These are phyloP conservation scores for Leptographium wingfieldii DNA, from an alignment of 2,329 filamentous ascomycete species.

Conservation along the genomic window DNA sequence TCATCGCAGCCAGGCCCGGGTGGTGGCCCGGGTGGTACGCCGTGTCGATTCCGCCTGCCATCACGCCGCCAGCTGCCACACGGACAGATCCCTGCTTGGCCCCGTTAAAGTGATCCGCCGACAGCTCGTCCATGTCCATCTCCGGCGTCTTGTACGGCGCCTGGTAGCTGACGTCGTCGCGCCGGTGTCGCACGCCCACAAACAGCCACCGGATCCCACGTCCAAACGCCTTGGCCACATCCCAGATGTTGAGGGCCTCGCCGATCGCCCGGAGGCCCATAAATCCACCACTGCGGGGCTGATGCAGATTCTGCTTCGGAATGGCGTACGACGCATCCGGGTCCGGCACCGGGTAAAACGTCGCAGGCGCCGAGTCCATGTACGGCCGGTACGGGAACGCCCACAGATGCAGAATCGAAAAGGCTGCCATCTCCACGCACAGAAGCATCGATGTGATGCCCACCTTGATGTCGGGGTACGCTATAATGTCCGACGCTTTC, in stretches of 20 bases:
- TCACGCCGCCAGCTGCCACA: not conserved
- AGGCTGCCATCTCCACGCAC: conserved; percentile 75
- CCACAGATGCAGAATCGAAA: conserved; percentile 66
- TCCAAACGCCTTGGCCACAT: conserved; percentile 68
- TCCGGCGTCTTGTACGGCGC: conserved; percentile 14
- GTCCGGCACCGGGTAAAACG: conserved; percentile 35
- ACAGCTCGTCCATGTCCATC: conserved; percentile 25
- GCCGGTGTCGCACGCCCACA: conserved; percentile 53
- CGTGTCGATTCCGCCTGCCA: conserved; percentile 9
- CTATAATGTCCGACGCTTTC: conserved; percentile 45
- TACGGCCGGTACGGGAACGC: conserved; percentile 73
- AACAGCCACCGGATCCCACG: conserved; percentile 72
- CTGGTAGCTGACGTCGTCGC: conserved; percentile 37
- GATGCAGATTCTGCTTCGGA: conserved; percentile 29
- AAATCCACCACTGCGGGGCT: conserved; percentile 49
- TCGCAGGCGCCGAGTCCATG: conserved; percentile 26
- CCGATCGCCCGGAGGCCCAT: conserved; percentile 51
- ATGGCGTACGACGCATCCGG: conserved; percentile 26
- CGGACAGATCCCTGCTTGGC: not conserved
- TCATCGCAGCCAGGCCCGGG: conserved; percentile 7
- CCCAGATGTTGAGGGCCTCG: conserved; percentile 70
- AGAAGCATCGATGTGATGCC: conserved; percentile 68
- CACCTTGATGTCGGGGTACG: conserved; percentile 65
- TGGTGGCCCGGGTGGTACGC: conserved; percentile 8
- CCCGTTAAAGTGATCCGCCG: conserved; percentile 3